Evolutionary conservation across 257 asterid genomes (phyloP), one percentile per base, ranked within the genome.

Genomic region (Solanum chilense): DNA sequence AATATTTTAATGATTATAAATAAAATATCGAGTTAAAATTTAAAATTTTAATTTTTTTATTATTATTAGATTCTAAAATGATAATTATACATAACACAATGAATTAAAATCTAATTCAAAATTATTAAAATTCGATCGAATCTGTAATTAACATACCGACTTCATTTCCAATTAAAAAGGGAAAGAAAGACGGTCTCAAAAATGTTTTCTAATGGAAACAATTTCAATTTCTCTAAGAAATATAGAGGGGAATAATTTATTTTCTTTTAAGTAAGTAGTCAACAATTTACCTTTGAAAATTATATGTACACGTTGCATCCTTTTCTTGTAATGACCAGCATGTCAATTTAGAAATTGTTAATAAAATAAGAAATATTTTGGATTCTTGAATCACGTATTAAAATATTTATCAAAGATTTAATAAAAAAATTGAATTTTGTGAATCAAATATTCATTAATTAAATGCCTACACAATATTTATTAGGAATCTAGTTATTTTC

Each of bases 61-160:
- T 8, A 49, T 52, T 52, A 16, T 52, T 52, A 16, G 23, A 0
- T 52, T 6, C 9, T 52, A 52, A 16, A 7, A 49, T 49, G 6
- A 49, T 49, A 13, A 14, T 47, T 0, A 6, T 47, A 47, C 58
- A 47, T 49, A 52, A 52, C 16, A 16, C 4, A 52, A 52, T 52
- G 3, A 16, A 52, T 6, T 0, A 16, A 3, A 52, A 3, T 16
- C 6, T 16, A 16, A 16, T 1, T 0, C 0, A 16, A 52, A 52
- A 52, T 52, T 16, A 16, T 52, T 52, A 0, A 0, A 52, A 16
- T 52, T 52, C 23, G 10, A 52, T 52, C 8, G 0, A 49, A 52
- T 52, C 0, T 52, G 1, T 52, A 52, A 52, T 52, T 1, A 6
- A 16, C 4, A 3, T 18, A 52, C 1, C 7, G 4, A 0, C 2